phyloP scores from a whole-genome alignment of 805 yeast genomes.

The Torulaspora microellipsoides region DNA sequence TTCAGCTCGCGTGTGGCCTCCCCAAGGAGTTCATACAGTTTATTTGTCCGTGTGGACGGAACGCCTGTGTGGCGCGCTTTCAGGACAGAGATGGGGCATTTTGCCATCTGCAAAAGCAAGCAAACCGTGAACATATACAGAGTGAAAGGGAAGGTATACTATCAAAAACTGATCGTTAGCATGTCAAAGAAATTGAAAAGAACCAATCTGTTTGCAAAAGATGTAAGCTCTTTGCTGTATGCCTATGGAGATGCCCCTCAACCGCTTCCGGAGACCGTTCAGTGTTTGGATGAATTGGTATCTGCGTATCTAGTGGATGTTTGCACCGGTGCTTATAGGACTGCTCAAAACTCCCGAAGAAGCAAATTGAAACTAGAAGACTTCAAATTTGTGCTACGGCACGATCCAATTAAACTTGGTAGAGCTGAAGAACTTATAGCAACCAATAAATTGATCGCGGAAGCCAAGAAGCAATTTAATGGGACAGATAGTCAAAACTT shows the following conservation, averaged over 20 bases:
- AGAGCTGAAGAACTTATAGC: slow-evolving; percentile 61
- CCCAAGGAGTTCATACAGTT: too few species aligned
- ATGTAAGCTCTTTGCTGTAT: slow-evolving; percentile 54
- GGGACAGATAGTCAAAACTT: slow-evolving; percentile 48
- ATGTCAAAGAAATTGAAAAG: slow-evolving; percentile 39
- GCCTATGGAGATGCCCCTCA: slow-evolving; percentile 71
- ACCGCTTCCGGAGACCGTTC: slow-evolving; percentile 62
- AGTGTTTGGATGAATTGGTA: slow-evolving; percentile 62
- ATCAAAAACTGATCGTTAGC: neutral
- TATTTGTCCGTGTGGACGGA: too few species aligned
- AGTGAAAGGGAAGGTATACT: neutral
- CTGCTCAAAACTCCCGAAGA: slow-evolving; percentile 49
- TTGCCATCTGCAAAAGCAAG: too few species aligned
- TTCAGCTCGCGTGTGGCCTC: too few species aligned
- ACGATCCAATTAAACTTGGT: slow-evolving; percentile 63
- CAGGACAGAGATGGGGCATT: too few species aligned
- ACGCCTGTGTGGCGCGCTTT: too few species aligned
- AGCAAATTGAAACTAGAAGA: slow-evolving; percentile 68
- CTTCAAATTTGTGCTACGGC: slow-evolving; percentile 62
- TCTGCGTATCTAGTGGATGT: slow-evolving; percentile 59
- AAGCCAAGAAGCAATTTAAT: slow-evolving; percentile 64
- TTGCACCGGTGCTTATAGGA: slow-evolving; percentile 49
- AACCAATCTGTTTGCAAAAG: slow-evolving; percentile 44
- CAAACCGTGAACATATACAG: too few species aligned
- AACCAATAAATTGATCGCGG: slow-evolving; percentile 56